Percentiles rank a stretch among this genome's conserved stretches.
Conservation (phyloP, 192 early-diverging fungal genomes). For the Backusella sp. region DNA sequence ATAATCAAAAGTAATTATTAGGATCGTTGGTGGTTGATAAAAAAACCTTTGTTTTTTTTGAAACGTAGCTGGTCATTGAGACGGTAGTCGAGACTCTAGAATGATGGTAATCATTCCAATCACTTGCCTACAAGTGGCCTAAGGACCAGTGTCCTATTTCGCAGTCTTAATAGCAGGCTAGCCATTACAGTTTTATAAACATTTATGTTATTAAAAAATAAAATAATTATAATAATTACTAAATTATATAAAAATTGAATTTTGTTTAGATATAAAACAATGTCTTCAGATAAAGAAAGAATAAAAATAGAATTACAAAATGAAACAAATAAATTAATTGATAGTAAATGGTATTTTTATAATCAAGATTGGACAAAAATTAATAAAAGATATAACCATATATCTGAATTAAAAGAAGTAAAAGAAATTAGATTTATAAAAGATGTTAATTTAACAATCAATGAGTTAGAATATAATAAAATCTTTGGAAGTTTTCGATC, state of each 20-base stretch:
- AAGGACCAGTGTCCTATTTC: too few relatives aligned
- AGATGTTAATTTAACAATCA: too few relatives aligned
- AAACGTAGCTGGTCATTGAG: too few relatives aligned
- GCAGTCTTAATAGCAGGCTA: background rate
- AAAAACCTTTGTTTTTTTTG: too few relatives aligned
- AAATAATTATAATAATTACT: background rate
- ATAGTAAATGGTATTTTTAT: background rate
- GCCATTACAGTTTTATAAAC: background rate
- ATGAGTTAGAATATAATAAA: too few relatives aligned
- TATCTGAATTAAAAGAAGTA: constrained; percentile 4
- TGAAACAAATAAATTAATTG: background rate
- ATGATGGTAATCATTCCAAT: too few relatives aligned
- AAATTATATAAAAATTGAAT: background rate
- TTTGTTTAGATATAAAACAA: background rate
- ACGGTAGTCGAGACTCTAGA: too few relatives aligned
- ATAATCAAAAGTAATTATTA: too few relatives aligned
- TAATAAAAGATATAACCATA: constrained; percentile 5
- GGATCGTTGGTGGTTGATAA: too few relatives aligned
- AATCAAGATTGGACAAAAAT: constrained; percentile 4
- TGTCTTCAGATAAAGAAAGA: background rate
- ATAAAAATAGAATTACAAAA: background rate
- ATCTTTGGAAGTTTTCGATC: too few relatives aligned
- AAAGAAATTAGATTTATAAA: constrained; percentile 1
- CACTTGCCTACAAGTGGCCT: too few relatives aligned
- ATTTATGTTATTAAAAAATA: background rate